These are phyloP conservation scores for Acanthamoeba healyi DNA, from an alignment of 208 protist genomes.

Conservation along the genomic window DNA sequence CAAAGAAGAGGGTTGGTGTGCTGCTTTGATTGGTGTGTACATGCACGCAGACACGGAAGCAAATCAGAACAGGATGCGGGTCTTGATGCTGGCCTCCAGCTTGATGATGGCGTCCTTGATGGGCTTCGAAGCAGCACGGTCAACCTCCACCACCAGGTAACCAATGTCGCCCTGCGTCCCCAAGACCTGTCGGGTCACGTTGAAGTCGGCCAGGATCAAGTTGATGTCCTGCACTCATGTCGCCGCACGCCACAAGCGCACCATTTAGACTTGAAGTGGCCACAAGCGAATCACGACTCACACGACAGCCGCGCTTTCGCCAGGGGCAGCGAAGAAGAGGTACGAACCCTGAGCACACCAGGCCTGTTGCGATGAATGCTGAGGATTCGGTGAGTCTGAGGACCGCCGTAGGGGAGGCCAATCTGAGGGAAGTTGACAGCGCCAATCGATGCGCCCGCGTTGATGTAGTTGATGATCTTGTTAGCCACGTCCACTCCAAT, in stretches of 20 bases:
- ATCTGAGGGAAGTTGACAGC: conserved; percentile 95
- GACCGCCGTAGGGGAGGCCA: conserved; percentile 86
- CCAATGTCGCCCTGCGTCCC: conserved; percentile 90
- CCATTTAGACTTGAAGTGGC: too few relatives aligned
- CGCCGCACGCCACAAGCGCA: too few relatives aligned
- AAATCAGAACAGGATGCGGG: conserved; percentile 85
- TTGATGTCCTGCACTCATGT: conserved; percentile 89
- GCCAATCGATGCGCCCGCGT: conserved; percentile 90
- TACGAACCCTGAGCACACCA: conserved; percentile 90
- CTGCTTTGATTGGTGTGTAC: too few relatives aligned
- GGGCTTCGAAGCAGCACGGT: conserved; percentile 78
- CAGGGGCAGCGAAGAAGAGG: too few relatives aligned
- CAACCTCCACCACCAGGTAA: conserved; percentile 89
- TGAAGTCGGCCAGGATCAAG: conserved; percentile 92
- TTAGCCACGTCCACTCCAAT: conserved; percentile 94
- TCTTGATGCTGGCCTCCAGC: conserved; percentile 77
- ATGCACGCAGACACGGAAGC: too few relatives aligned
- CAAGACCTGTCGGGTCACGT: conserved; percentile 92
- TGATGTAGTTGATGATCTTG: conserved; percentile 93
- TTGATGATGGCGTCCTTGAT: conserved; percentile 83
- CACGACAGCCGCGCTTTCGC: too few relatives aligned
- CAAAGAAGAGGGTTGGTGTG: too few relatives aligned
- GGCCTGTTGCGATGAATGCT: conserved; percentile 95
- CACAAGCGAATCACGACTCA: too few relatives aligned
- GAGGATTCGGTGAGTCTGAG: conserved; percentile 90